Conservation (phyloP, 2,329 filamentous ascomycete species). For the Phaeosphaeriaceae sp. region DNA sequence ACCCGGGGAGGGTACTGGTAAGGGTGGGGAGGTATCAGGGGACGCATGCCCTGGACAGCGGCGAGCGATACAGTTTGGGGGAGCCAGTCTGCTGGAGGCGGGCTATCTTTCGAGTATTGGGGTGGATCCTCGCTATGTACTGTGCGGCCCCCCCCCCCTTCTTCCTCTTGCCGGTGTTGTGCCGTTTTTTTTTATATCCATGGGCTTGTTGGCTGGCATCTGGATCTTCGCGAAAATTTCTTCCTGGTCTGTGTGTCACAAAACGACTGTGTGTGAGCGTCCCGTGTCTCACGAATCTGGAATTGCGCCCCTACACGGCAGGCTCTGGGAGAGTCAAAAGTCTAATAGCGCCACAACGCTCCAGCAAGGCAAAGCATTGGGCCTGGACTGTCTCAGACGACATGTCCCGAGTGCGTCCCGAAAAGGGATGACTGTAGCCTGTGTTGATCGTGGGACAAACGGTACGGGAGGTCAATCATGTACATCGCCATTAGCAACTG, state of each 20-base stretch:
- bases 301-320: slow-evolving; percentile 10
- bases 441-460: slow-evolving; percentile 14
- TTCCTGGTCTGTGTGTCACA: slow-evolving; percentile 24
- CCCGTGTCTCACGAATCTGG: slow-evolving; percentile 13
- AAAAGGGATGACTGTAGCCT: slow-evolving; percentile 6
- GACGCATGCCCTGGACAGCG: slow-evolving; percentile 15
- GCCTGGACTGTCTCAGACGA: slow-evolving; percentile 16
- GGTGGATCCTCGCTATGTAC: slow-evolving; percentile 18
- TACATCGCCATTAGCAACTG: slow-evolving; percentile 5
- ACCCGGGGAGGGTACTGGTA: slow-evolving; percentile 10
- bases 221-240: slow-evolving; percentile 31
- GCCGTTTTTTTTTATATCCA: background rate
- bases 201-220: slow-evolving; percentile 16
- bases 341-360: slow-evolving; percentile 16
- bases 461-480: slow-evolving; percentile 6
- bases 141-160: slow-evolving; percentile 9
- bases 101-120: slow-evolving; percentile 17
- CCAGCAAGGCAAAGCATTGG: slow-evolving; percentile 5
- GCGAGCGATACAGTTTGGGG: slow-evolving; percentile 17
- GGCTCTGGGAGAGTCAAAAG: slow-evolving; percentile 7
- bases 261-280: slow-evolving; percentile 15
- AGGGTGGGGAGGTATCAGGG: slow-evolving; percentile 14
- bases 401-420: slow-evolving; percentile 1
- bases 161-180: slow-evolving; percentile 11
- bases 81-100: slow-evolving; percentile 22